Conservation (phyloP, 2,329 filamentous ascomycete genomes). For the Ophiognomonia clavigignenti-juglandacearum region DNA sequence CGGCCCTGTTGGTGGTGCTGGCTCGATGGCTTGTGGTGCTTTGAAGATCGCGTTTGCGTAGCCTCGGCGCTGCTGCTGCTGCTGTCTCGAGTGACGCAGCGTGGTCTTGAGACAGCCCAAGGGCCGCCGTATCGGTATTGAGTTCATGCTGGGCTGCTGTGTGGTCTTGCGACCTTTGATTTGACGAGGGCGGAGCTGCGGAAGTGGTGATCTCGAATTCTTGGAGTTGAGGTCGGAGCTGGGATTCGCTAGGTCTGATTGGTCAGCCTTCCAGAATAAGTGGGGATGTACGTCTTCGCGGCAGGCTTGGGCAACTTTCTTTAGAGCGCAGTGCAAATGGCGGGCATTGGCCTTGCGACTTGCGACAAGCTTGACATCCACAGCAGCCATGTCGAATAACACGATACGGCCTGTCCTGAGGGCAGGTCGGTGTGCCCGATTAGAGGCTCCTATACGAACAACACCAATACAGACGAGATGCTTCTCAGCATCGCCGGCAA, state of each 20-base stretch:
- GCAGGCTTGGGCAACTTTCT: background rate
- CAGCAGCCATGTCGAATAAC: constrained; percentile 20
- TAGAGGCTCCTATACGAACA: constrained; percentile 15
- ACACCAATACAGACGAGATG: constrained; percentile 17
- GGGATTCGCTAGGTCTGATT: background rate
- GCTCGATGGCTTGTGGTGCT: constrained; percentile 6
- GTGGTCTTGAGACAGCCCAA: constrained; percentile 65
- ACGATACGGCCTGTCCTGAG: constrained; percentile 18
- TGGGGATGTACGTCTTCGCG: background rate
- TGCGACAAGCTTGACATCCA: constrained; percentile 5
- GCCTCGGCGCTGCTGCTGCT: constrained; percentile 25
- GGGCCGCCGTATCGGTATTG: constrained; percentile 58
- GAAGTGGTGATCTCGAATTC: constrained; percentile 13
- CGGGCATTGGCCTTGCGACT: constrained; percentile 11
- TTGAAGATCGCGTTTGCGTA: constrained; percentile 11
- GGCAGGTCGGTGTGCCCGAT: constrained; percentile 18
- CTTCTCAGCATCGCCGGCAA: constrained; percentile 21
- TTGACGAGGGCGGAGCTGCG: background rate
- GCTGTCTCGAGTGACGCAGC: constrained; percentile 53
- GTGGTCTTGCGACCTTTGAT: constrained; percentile 7
- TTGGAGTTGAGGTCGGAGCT: constrained; percentile 8
- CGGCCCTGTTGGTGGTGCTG: constrained; percentile 24
- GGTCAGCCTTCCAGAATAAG: background rate
- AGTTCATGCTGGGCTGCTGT: constrained; percentile 47
- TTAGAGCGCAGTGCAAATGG: constrained; percentile 10